phyloP scores from a whole-genome alignment of 2,329 filamentous ascomycete genomes.

The Sporothrix pseudoabietina region DNA sequence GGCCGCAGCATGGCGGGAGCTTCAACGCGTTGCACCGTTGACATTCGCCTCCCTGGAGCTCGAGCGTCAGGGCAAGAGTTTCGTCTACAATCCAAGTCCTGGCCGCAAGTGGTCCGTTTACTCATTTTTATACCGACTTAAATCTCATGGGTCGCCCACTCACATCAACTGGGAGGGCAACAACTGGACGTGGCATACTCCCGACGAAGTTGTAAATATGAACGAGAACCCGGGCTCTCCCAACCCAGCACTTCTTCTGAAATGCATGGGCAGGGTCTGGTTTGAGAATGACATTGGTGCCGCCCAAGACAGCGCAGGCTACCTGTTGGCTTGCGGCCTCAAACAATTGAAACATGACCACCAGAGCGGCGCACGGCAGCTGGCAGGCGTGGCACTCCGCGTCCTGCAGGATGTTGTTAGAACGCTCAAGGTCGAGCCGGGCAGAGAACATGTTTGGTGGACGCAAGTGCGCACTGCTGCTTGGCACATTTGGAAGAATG shows the following conservation, averaged over 20 bases:
- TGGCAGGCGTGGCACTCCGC: conserved; percentile 57
- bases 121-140: conserved; percentile 62
- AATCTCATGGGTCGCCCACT: conserved; percentile 50
- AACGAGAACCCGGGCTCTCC: not conserved
- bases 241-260: not conserved
- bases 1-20: conserved; percentile 62
- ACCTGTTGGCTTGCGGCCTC: conserved; percentile 51
- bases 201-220: conserved; percentile 41
- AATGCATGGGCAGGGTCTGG: conserved; percentile 56
- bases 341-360: conserved; percentile 56
- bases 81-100: conserved; percentile 58
- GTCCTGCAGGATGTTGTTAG: conserved; percentile 52
- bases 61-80: conserved; percentile 61
- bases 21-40: conserved; percentile 63
- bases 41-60: conserved; percentile 50
- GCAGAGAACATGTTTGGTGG: conserved; percentile 54
- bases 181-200: conserved; percentile 59
- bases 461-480: conserved; percentile 55
- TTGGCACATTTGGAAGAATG: conserved; percentile 67
- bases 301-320: conserved; percentile 44
- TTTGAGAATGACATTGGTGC: conserved; percentile 56
- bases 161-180: conserved; percentile 61
- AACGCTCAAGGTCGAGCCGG: conserved; percentile 38
- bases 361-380: conserved; percentile 59
- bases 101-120: conserved; percentile 63